A percentile compares a stretch with the other conserved stretches of the same genome.
Conservation (phyloP, 1,284 basidiomycete genomes). For the Ceratorhiza oryzae-sativae region DNA sequence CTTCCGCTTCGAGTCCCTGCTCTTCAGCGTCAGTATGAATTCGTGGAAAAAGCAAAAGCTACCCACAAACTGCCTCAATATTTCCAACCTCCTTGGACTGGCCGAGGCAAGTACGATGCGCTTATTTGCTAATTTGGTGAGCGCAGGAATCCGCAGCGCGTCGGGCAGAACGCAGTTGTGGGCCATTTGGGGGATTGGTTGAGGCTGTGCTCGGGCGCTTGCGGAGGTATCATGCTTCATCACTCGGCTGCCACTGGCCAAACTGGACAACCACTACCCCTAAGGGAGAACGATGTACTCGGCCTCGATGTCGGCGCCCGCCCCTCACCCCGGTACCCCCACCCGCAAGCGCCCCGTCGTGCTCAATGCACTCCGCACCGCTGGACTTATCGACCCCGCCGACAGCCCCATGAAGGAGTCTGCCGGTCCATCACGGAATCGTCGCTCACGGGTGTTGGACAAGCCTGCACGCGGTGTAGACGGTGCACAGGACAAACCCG, state of each 20-base stretch:
- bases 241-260: background rate
- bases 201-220: conserved; percentile 2
- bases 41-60: conserved; percentile 13
- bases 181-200: background rate
- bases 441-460: conserved; percentile 14
- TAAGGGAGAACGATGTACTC: conserved; percentile 29
- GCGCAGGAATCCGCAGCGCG: conserved; percentile 73
- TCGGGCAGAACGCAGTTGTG: conserved; percentile 66
- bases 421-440: background rate
- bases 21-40: conserved; percentile 11
- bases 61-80: conserved; percentile 80
- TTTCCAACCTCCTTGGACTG: conserved; percentile 85
- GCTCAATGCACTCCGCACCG: conserved; percentile 33
- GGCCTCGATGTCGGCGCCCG: conserved; percentile 28
- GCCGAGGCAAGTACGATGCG: conserved; percentile 85
- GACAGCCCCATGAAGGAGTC: conserved; percentile 33
- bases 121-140: conserved; percentile 72
- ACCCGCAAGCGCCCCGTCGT: conserved; percentile 23
- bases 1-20: conserved; percentile 87
- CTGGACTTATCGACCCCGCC: conserved; percentile 38
- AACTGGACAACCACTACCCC: conserved; percentile 4
- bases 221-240: background rate
- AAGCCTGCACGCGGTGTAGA: conserved; percentile 26
- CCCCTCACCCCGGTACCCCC: conserved; percentile 26
- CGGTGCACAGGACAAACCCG: background rate